Evolutionary conservation across 768 basidiomycete species (phyloP).

Genomic region (Mycena capillaripes): DNA sequence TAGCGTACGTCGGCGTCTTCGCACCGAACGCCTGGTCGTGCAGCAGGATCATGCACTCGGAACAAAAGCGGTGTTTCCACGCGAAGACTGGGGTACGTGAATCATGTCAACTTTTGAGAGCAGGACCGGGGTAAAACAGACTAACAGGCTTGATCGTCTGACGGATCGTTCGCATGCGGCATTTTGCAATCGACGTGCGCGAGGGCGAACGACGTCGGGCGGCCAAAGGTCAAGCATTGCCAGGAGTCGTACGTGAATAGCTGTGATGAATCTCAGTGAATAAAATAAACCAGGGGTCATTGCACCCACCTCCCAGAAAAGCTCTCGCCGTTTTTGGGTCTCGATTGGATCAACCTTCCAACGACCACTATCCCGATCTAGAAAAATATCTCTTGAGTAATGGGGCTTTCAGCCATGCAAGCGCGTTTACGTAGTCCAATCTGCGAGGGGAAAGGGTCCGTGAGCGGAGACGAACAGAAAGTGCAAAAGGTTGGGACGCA

Average conservation of each 20-base stretch:
- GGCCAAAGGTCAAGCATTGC: conserved; percentile 78
- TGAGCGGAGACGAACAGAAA: conserved; percentile 30
- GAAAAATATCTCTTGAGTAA: conserved; percentile 29
- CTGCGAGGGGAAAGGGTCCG: conserved; percentile 48
- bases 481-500: conserved; percentile 52
- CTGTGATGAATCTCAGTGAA: conserved; percentile 4
- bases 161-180: conserved; percentile 62
- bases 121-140: conserved; percentile 31
- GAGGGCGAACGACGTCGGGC: conserved; percentile 77
- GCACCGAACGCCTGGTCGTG: conserved; percentile 83
- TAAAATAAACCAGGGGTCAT: conserved; percentile 10
- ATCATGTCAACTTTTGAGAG: conserved; percentile 14
- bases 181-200: conserved; percentile 78
- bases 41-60: conserved; percentile 77
- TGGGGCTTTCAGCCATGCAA: conserved; percentile 13
- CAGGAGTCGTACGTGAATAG: conserved; percentile 66
- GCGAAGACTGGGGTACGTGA: conserved; percentile 60
- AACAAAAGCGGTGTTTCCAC: conserved; percentile 79
- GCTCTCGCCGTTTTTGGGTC: conserved; percentile 72
- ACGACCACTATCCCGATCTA: conserved; percentile 79
- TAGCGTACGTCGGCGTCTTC: conserved; percentile 76
- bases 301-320: conserved; percentile 70
- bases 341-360: conserved; percentile 74
- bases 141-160: conserved; percentile 74
- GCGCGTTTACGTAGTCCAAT: conserved; percentile 75